Conservation (phyloP, 306 rosid genomes). For the Purshia tridentata region DNA sequence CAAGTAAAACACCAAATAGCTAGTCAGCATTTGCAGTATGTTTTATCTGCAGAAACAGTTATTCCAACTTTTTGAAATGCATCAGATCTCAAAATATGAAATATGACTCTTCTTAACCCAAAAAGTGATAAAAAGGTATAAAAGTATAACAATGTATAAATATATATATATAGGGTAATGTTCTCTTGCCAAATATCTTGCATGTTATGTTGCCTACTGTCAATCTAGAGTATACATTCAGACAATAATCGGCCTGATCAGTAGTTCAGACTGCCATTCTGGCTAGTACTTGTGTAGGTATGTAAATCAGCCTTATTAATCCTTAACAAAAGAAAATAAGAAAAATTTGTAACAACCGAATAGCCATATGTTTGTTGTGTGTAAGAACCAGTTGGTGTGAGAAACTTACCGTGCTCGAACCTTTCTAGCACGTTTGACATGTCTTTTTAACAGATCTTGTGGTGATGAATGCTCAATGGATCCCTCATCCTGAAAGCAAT, state of each 20-base stretch:
- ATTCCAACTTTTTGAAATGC: background rate
- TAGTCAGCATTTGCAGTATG: background rate
- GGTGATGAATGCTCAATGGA: slow-evolving; percentile 44
- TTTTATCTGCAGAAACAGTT: background rate
- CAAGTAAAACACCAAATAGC: slow-evolving; percentile 20
- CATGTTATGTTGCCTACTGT: no score
- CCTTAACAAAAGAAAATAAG: background rate
- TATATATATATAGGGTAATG: no score
- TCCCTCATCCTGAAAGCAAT: slow-evolving; percentile 53
- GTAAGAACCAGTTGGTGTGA: slow-evolving; percentile 2
- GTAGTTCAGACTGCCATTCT: no score
- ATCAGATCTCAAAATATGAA: background rate
- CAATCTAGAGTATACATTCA: no score
- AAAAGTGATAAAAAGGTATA: background rate
- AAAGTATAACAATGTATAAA: no score
- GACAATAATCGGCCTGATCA: no score
- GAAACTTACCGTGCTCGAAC: slow-evolving; percentile 73
- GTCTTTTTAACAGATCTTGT: slow-evolving; percentile 62
- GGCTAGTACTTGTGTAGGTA: background rate
- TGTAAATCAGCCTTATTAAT: background rate
- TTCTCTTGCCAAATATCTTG: no score
- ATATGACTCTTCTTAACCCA: background rate
- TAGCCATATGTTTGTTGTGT: background rate
- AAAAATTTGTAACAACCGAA: background rate
- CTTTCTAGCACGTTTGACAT: slow-evolving; percentile 74